Evolutionary conservation across 768 basidiomycete genomes (phyloP), one percentile per base, ranked within the genome.

Genomic region (Suillus hirtellus): DNA sequence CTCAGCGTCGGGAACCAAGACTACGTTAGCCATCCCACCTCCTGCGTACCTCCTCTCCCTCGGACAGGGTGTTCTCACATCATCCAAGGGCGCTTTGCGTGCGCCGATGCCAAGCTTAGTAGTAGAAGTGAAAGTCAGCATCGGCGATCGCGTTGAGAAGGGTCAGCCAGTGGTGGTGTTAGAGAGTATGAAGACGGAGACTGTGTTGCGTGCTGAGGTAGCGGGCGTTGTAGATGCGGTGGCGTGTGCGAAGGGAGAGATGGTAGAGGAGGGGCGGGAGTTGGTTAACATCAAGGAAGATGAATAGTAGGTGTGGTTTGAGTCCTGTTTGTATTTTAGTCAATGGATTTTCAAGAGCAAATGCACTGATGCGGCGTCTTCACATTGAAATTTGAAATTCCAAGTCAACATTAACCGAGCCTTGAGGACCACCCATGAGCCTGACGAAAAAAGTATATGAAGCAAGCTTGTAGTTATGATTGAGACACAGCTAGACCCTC

Each of bases 131-230:
- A 83, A 83, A 19, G 95, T 96, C 40, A 82, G 81, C 63, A 79
- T 84, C 1, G 95, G 95, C 4, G 90, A 96, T 59, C 79, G 75
- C 15, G 91, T 97, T 46, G 87, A 89, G 76, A 88, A 84, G 70
- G 93, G 93, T 0, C 90, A 95, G 71, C 85, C 85, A 9, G 82
- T 94, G 10, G 87, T 95, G 37, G 86, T 96, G 6, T 76, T 96
- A 71, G 95, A 96, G 78, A 96, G 95, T 71, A 98, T 97, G 95
- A 98, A 98, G 85, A 97, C 95, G 66, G 95, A 96, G 78, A 96
- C 91, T 44, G 90, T 93, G 47, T 74, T 97, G 66, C 81, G 93
- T 60, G 87, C 93, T 15, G 83, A 87, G 64, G 79, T 78, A 9
- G 78, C 83, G 43, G 95, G 94, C 4, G 78, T 87, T 6, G 88